Conservation (phyloP, 768 basidiomycete genomes). For the Leccinum boreale region DNA sequence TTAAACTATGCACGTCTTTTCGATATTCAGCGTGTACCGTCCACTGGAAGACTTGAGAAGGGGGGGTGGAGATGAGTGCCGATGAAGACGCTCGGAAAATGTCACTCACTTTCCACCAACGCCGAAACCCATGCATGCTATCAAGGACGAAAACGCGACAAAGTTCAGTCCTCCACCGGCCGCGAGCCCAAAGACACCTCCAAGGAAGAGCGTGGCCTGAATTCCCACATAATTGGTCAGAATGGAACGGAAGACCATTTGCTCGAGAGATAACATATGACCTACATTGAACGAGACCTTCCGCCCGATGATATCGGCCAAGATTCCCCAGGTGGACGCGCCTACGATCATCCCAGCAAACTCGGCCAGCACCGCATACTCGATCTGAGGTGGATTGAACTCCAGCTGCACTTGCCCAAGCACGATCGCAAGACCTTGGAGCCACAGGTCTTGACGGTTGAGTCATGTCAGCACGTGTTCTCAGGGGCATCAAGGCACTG, state of each 20-base stretch:
- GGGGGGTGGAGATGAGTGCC: conserved; percentile 7
- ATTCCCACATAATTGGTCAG: background rate
- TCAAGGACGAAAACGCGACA: conserved; percentile 42
- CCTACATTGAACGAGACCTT: conserved; percentile 42
- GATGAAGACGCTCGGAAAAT: conserved; percentile 10
- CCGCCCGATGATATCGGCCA: conserved; percentile 49
- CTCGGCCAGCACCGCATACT: conserved; percentile 45
- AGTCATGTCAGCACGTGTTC: conserved; percentile 13
- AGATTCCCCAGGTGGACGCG: conserved; percentile 46
- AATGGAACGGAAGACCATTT: background rate
- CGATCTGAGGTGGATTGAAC: conserved; percentile 40
- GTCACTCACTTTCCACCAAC: conserved; percentile 48
- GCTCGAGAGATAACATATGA: background rate
- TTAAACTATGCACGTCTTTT: background rate
- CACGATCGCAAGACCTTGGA: conserved; percentile 46
- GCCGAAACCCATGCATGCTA: conserved; percentile 48
- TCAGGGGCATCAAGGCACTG: conserved; percentile 14
- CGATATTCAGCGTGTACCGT: conserved; percentile 34
- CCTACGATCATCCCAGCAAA: conserved; percentile 50
- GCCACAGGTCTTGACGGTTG: conserved; percentile 31
- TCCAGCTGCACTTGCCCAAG: conserved; percentile 43
- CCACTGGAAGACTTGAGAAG: conserved; percentile 38
- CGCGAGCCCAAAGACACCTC: conserved; percentile 49
- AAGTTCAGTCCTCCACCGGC: conserved; percentile 47
- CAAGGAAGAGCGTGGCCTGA: conserved; percentile 34